These are phyloP conservation scores for Apophysomyces trapeziformis DNA, from an alignment of 371 early-diverging fungal genomes.

Conservation along the genomic window DNA sequence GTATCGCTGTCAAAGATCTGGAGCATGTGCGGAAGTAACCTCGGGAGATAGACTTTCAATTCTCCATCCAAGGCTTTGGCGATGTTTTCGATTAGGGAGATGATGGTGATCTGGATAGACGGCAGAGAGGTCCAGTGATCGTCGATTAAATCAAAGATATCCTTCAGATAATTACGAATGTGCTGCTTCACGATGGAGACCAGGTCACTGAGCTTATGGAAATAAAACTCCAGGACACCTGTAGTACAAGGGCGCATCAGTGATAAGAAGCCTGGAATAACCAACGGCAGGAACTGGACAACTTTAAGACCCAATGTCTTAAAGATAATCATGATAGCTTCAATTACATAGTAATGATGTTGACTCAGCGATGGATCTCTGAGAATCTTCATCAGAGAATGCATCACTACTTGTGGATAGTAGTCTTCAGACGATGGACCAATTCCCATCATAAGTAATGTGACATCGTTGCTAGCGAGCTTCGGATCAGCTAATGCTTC, in stretches of 20 bases:
- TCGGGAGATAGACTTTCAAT: slow-evolving; percentile 83
- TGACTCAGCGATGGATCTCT: slow-evolving; percentile 80
- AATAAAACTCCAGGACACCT: slow-evolving; percentile 87
- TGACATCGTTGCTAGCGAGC: slow-evolving; percentile 64
- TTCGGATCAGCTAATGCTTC: slow-evolving; percentile 63
- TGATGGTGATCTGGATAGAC: slow-evolving; percentile 79
- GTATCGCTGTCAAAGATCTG: slow-evolving; percentile 82
- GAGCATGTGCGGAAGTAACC: slow-evolving; percentile 65
- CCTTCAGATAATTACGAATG: slow-evolving; percentile 83
- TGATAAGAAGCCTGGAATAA: slow-evolving; percentile 69
- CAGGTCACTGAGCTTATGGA: slow-evolving; percentile 84
- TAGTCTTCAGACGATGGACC: slow-evolving; percentile 84
- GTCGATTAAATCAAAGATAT: slow-evolving; percentile 80
- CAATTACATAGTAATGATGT: slow-evolving; percentile 89
- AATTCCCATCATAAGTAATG: slow-evolving; percentile 73
- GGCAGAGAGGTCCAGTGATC: slow-evolving; percentile 80
- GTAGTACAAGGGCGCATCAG: slow-evolving; percentile 81
- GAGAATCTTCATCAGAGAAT: slow-evolving; percentile 89
- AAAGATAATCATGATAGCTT: slow-evolving; percentile 94
- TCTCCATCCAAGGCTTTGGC: slow-evolving; percentile 88
- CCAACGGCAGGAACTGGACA: slow-evolving; percentile 79
- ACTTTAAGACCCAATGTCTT: slow-evolving; percentile 85
- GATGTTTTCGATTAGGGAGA: slow-evolving; percentile 86
- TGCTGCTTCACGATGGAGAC: slow-evolving; percentile 91
- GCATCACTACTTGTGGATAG: slow-evolving; percentile 88